Base-by-base conservation (phyloP, 371 early-diverging fungal genomes). In the Pancytospora epiphaga region DNA sequence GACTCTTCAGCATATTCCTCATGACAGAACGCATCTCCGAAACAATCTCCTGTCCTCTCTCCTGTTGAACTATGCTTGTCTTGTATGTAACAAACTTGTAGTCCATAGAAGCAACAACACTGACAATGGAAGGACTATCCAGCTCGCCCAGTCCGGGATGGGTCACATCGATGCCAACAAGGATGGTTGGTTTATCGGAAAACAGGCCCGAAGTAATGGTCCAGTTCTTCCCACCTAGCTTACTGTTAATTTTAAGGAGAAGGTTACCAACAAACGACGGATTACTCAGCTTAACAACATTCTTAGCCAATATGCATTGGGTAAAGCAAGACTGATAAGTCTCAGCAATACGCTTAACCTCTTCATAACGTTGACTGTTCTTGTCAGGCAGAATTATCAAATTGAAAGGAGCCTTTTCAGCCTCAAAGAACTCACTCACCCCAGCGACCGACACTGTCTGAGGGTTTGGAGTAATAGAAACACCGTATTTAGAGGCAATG, bases 131-230 rank as follows among this genome's bases (percentile, higher is more conserved):
- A n/a, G 89, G 89, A 57, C 85, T 84, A 32, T 54, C 43, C 2
- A 69, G 34, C 29, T 72, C 69, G 3, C 4, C 2, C 29, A 58
- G 38, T 50, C 67, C 76, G 51, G 78, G 82, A 78, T 86, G 86
- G 4, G 90, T 88, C 9, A 94, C 90, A 83, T 95, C 94, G 39
- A 91, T 92, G 50, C 94, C 95, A 72, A 95, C 82, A n/a, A 95
- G 73, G 50, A 95, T 88, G 1, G 92, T 93, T 0, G 90, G 34
- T 3, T 58, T 62, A 15, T 72, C 47, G 0, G 6, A 87, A 18
- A 84, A 80, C 38, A 85, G n/a, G 9, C n/a, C 38, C 15, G 54
- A 78, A 64, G 32, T 32, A n/a, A 82, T 32, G 22, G 22, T 47
- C 18, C 4, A 52, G 81, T 89, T 90, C 77, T 84, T 82, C 40